Evolutionary conservation across 805 yeast species (phyloP).

Genomic region (Saitoella complicata): DNA sequence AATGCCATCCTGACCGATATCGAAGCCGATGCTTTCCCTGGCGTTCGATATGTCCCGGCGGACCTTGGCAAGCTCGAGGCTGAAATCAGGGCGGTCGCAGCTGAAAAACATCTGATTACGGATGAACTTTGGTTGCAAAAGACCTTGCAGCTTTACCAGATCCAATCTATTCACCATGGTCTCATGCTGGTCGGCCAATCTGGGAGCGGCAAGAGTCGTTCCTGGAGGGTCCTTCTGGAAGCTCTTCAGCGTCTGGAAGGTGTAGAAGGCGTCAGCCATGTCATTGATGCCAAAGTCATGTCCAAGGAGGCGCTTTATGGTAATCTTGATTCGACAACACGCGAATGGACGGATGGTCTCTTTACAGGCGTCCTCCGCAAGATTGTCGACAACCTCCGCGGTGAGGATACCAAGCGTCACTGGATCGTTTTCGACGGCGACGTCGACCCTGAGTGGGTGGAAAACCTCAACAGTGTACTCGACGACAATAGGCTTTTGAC

Average conservation of each 20-base stretch:
- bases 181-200: constrained; percentile 64
- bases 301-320: constrained; percentile 57
- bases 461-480: constrained; percentile 71
- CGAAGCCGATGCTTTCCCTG: constrained; percentile 12
- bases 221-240: constrained; percentile 34
- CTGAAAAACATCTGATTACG: constrained; percentile 20
- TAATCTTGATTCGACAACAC: constrained; percentile 48
- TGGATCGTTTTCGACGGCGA: constrained; percentile 90
- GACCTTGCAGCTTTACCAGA: constrained; percentile 42
- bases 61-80: constrained; percentile 19
- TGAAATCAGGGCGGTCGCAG: constrained; percentile 16
- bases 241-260: constrained; percentile 26
- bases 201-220: constrained; percentile 55
- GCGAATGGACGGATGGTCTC: constrained; percentile 89
- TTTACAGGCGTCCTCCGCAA: constrained; percentile 51
- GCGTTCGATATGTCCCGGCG: constrained; percentile 10
- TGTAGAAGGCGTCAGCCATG: constrained; percentile 25
- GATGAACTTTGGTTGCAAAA: constrained; percentile 36
- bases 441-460: constrained; percentile 88
- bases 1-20: constrained; percentile 23
- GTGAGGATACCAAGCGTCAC: constrained; percentile 36
- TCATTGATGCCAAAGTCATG: constrained; percentile 63
- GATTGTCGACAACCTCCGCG: constrained; percentile 37
- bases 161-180: constrained; percentile 56
- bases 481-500: constrained; percentile 77